Base-by-base conservation (phyloP, 441 rosid species). In the Populus hybrid region DNA sequence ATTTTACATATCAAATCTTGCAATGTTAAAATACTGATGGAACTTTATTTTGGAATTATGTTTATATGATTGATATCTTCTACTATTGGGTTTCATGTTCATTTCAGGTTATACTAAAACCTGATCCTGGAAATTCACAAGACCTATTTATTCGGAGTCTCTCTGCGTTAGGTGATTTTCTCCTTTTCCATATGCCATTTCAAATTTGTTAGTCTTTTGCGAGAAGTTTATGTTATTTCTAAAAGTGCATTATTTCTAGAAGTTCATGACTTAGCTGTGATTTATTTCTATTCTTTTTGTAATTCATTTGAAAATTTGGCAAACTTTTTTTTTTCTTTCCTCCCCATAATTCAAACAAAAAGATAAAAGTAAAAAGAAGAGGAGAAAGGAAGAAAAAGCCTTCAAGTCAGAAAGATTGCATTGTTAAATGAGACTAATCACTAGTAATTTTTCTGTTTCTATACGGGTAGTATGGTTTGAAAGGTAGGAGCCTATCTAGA, bases 111-210 rank as follows among this genome's bases (percentile, higher is more conserved):
- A 90, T 96, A 65, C 81, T 96, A 67, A 96, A 96, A 86, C 99
- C 98, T 82, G 99, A 96, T 82, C 99, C 98, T 4, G 99, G 97
- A 79, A 93, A 94, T 85, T 92, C 99, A 12, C 99, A 94, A 86
- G 94, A 91, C 72, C 97, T 96, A 81, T 96, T 90, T 81, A 88
- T 96, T 78, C 94, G 88, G 64, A 96, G 99, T 80, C 89, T 96
- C 21, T 87, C 98, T 74, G 98, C 99, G 79, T 84, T 96, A 88
- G 99, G 99, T 96, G 18, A 53, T 38, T 40, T 38, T 74, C 69
- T 59, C 64, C 31, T 73, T 64, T 6, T 2, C 40, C 35, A 11
- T 36, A 11, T 76, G 8, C 50, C 6, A 35, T 18, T 50, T 80
- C 31, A 50, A 71, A 65, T 63, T 42, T 36, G 56, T 65, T 33